phyloP scores from a whole-genome alignment of 176 grass and related monocot species.

The bread wheat (Triticum aestivum) region DNA sequence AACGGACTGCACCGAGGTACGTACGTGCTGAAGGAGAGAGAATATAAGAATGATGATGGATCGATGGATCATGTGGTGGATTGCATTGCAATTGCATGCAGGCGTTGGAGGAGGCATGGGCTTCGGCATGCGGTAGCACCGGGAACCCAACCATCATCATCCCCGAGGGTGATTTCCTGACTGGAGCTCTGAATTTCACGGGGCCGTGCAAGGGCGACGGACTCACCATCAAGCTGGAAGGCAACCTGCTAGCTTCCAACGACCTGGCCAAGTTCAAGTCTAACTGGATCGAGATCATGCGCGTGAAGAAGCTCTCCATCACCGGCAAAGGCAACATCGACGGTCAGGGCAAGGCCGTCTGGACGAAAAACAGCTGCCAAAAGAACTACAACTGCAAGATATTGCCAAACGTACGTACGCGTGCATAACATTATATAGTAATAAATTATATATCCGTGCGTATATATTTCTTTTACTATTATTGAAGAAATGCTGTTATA shows the following conservation, averaged over 20 bases:
- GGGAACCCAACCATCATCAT: constrained; percentile 37
- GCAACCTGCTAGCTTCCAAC: constrained; percentile 42
- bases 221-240: constrained; percentile 42
- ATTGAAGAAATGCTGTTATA: no score
- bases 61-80: background rate
- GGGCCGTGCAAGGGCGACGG: constrained; percentile 55
- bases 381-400: constrained; percentile 53
- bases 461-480: no score
- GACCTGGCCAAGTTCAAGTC: constrained; percentile 26
- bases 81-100: background rate
- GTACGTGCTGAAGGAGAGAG: no score
- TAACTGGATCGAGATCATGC: constrained; percentile 60
- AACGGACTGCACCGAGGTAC: constrained; percentile 51
- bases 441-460: background rate
- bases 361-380: constrained; percentile 46
- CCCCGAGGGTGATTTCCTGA: constrained; percentile 38
- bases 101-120: constrained; percentile 42
- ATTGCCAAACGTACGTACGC: constrained; percentile 47
- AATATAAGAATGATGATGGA: background rate
- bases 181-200: constrained; percentile 36
- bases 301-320: constrained; percentile 42
- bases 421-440: background rate
- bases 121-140: constrained; percentile 24
- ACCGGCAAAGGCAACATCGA: constrained; percentile 44
- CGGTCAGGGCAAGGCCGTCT: constrained; percentile 53